phyloP scores from a whole-genome alignment of 148 eudicot genomes.

The Rhododendron vialii region DNA sequence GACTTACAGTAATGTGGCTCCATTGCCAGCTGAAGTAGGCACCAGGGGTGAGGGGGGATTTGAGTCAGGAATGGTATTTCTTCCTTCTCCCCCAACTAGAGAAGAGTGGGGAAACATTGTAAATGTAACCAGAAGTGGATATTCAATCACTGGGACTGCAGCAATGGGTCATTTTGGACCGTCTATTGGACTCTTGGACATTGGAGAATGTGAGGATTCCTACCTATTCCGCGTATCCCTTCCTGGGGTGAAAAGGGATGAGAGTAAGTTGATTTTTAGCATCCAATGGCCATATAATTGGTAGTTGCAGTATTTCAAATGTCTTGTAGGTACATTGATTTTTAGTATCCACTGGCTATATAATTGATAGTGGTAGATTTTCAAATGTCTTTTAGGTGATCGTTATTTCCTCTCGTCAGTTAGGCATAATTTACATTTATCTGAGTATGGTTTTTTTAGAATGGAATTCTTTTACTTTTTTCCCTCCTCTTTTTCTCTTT shows the following conservation, averaged over 20 bases:
- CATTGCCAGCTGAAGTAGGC: conserved; percentile 19
- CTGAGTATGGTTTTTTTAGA: background rate
- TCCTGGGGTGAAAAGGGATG: conserved; percentile 89
- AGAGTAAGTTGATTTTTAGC: conserved; percentile 51
- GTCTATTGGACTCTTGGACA: conserved; percentile 61
- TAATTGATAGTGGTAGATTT: background rate
- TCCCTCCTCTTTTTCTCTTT: background rate
- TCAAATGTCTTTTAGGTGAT: background rate
- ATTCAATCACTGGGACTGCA: conserved; percentile 74
- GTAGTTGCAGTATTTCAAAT: background rate
- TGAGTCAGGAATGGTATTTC: conserved; percentile 62
- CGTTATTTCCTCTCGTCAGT: background rate
- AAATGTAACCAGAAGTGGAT: conserved; percentile 41
- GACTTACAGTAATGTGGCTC: conserved; percentile 14
- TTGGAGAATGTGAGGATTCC: conserved; percentile 71
- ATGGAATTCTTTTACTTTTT: background rate
- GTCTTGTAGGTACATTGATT: conserved; percentile 10
- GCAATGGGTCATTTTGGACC: conserved; percentile 66
- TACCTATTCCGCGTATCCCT: conserved; percentile 89
- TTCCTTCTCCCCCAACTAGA: conserved; percentile 52
- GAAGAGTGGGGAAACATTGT: conserved; percentile 51
- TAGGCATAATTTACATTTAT: background rate
- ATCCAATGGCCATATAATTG: background rate
- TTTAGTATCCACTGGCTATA: background rate
- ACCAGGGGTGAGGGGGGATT: conserved; percentile 16